phyloP scores from a whole-genome alignment of 768 basidiomycete species.

The Gymnopilus dilepis region DNA sequence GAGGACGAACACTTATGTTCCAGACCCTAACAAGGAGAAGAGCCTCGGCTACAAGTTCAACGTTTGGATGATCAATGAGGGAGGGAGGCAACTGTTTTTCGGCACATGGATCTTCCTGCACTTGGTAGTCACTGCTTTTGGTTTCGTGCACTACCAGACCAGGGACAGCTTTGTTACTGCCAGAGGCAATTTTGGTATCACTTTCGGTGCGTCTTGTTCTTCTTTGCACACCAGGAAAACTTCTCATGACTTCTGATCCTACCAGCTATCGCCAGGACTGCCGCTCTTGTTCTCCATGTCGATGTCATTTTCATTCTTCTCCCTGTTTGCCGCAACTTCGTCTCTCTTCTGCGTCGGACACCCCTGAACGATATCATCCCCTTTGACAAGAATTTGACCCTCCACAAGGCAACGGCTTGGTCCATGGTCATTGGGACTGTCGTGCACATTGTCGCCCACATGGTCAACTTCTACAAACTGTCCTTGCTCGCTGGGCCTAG shows the following conservation, averaged over 20 bases:
- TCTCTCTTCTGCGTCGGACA: conserved; percentile 86
- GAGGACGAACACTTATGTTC: conserved; percentile 43
- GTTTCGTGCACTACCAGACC: conserved; percentile 75
- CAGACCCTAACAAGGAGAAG: conserved; percentile 39
- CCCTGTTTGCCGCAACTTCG: conserved; percentile 94
- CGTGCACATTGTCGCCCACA: conserved; percentile 84
- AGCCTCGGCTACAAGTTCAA: conserved; percentile 53
- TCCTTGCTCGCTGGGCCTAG: conserved; percentile 60
- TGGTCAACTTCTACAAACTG: conserved; percentile 81
- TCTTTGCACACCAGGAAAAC: neutral
- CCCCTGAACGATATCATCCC: conserved; percentile 87
- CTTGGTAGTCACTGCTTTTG: conserved; percentile 75
- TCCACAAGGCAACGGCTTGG: conserved; percentile 93
- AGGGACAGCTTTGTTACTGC: conserved; percentile 80
- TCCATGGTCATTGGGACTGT: conserved; percentile 79
- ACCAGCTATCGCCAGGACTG: conserved; percentile 82
- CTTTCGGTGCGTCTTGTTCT: conserved; percentile 70
- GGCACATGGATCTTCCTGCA: conserved; percentile 83
- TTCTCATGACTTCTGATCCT: neutral
- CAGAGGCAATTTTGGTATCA: conserved; percentile 72
- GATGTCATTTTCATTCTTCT: conserved; percentile 94
- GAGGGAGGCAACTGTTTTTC: conserved; percentile 81
- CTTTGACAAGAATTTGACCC: conserved; percentile 91
- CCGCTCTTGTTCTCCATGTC: conserved; percentile 89
- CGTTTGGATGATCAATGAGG: conserved; percentile 96